Percentiles rank a stretch among this genome's conserved stretches.
These are phyloP conservation scores for Arthroderma sp. DNA, from an alignment of 2,329 filamentous ascomycete genomes.

Conservation along the genomic window DNA sequence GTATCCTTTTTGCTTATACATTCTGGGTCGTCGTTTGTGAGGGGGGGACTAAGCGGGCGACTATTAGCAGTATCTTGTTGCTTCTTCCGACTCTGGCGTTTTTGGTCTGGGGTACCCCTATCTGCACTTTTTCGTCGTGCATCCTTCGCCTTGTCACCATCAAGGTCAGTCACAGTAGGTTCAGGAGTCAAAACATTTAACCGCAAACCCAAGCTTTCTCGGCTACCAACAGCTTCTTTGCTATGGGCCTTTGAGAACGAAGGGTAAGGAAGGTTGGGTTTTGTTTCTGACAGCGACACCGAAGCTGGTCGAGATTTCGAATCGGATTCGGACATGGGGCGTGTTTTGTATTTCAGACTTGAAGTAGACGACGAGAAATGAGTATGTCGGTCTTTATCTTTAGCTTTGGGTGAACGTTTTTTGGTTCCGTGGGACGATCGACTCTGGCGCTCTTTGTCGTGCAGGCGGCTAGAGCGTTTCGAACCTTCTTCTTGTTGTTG, in stretches of 20 bases:
- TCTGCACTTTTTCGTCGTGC: conserved; percentile 3
- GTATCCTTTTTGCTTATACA: conserved; percentile 23
- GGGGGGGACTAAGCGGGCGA: conserved; percentile 35
- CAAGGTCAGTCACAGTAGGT: conserved; percentile 50
- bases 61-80: conserved; percentile 15
- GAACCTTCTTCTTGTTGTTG: conserved; percentile 3
- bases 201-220: conserved; percentile 34
- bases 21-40: conserved; percentile 32
- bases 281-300: conserved; percentile 30
- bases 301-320: conserved; percentile 4
- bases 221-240: conserved; percentile 65
- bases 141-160: conserved; percentile 11
- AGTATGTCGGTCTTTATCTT: conserved; percentile 14
- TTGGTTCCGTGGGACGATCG: conserved; percentile 18
- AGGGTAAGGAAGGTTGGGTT: conserved; percentile 56
- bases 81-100: conserved; percentile 22
- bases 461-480: conserved; percentile 3
- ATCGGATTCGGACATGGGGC: conserved; percentile 10
- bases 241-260: conserved; percentile 81
- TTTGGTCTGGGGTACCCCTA: neutral
- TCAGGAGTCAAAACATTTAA: conserved; percentile 51
- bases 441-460: conserved; percentile 13
- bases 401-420: conserved; percentile 5
- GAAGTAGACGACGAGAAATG: conserved; percentile 14
- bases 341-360: conserved; percentile 6